A percentile compares a stretch with the other conserved stretches of the same genome.
Evolutionary conservation across 2,329 filamentous ascomycete genomes (phyloP).

Genomic region (Neonectria faginata): DNA sequence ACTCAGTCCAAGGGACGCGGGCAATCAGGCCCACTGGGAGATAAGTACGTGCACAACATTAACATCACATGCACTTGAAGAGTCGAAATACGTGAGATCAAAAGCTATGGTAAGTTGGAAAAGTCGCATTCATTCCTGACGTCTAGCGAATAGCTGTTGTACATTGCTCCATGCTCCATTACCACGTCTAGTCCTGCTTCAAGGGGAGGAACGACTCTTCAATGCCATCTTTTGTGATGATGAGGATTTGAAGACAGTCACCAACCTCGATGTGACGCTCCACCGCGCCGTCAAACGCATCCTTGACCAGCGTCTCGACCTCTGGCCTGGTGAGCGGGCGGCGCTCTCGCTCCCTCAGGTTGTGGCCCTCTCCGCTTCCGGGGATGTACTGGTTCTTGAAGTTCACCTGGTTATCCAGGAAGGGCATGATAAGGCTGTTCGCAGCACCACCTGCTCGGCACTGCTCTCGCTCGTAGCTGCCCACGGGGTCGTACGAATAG

Average conservation of each 20-base stretch:
- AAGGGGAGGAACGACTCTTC: conserved; percentile 85
- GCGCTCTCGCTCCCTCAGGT: conserved; percentile 76
- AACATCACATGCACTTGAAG: neutral
- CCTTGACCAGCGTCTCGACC: conserved; percentile 90
- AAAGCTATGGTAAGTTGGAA: neutral
- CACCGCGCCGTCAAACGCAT: conserved; percentile 97
- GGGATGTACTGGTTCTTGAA: conserved; percentile 99
- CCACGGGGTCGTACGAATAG: conserved; percentile 98
- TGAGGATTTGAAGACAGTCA: conserved; percentile 94
- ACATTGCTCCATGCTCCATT: conserved; percentile 44
- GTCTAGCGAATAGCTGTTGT: conserved; percentile 47
- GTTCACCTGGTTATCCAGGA: conserved; percentile 99
- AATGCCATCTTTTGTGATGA: conserved; percentile 89
- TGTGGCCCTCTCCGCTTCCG: conserved; percentile 85
- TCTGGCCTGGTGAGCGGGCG: conserved; percentile 77
- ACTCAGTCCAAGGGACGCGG: no score
- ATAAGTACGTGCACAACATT: neutral
- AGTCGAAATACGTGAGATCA: neutral
- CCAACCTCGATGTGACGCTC: conserved; percentile 99
- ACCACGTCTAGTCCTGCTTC: conserved; percentile 81
- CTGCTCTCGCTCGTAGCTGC: conserved; percentile 97
- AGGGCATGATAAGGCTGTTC: conserved; percentile 96
- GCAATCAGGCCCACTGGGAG: neutral
- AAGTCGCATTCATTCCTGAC: conserved; percentile 40
- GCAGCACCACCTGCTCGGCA: conserved; percentile 94